These are phyloP conservation scores for Stephania japonica DNA, from an alignment of 164 flowering plant genomes.

Conservation along the genomic window DNA sequence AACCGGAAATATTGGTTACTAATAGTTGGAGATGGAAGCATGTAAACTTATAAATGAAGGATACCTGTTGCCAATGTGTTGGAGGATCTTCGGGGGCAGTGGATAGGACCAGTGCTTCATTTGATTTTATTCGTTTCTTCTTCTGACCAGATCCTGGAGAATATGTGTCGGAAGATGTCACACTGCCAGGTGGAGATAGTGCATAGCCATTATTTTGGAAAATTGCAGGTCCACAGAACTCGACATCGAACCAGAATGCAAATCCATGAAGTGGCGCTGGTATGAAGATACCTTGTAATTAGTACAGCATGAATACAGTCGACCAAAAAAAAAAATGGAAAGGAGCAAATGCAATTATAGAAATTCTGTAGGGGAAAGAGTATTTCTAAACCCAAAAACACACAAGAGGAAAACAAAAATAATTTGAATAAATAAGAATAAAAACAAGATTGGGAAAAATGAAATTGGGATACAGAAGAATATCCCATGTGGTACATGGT, in stretches of 20 bases:
- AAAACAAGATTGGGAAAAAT: not conserved
- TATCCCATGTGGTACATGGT: not conserved
- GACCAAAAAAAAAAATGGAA: not conserved
- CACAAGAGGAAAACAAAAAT: not conserved
- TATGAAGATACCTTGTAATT: conserved; percentile 4
- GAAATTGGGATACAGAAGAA: not conserved
- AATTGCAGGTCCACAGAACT: conserved; percentile 48
- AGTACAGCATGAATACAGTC: not conserved
- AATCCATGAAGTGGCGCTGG: conserved; percentile 94
- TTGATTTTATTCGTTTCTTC: conserved; percentile 60
- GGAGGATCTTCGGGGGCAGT: conserved; percentile 97
- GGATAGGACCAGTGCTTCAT: conserved; percentile 66
- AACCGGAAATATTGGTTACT: not conserved
- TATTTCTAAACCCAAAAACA: not conserved
- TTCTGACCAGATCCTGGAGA: conserved; percentile 34
- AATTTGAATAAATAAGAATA: not conserved
- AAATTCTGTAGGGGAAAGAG: not conserved
- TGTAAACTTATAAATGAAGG: not conserved
- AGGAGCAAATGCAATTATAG: not conserved
- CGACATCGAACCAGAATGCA: conserved; percentile 99
- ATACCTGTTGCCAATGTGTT: conserved; percentile 99
- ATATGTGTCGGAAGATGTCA: conserved; percentile 21
- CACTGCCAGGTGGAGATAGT: conserved; percentile 17
- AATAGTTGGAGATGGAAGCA: not conserved
- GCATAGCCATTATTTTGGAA: conserved; percentile 24